A percentile compares a stretch with the other conserved stretches of the same genome.
Conservation (phyloP, 257 asterid species). For the Lithospermum erythrorhizon region DNA sequence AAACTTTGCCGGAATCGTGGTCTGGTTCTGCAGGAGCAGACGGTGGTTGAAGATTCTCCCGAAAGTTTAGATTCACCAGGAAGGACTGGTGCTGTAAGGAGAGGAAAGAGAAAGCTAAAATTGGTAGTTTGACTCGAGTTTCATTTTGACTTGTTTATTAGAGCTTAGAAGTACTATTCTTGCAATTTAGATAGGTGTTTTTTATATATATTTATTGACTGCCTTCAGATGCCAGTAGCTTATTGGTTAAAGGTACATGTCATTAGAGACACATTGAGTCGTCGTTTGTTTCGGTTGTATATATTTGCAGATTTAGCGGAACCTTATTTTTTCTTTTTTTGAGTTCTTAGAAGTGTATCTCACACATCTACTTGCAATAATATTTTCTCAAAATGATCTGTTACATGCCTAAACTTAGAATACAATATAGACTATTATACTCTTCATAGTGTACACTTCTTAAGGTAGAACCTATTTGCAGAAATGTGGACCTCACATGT, state of each 20-base stretch:
- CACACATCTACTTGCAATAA: too few species aligned
- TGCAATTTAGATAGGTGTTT: background rate
- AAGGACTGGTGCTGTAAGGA: conserved; percentile 47
- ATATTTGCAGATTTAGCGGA: too few species aligned
- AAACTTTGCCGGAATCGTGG: conserved; percentile 83
- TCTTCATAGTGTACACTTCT: too few species aligned
- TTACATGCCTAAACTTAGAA: too few species aligned
- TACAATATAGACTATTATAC: too few species aligned
- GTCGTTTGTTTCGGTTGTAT: too few species aligned
- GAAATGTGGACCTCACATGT: too few species aligned
- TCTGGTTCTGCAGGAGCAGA: conserved; percentile 71
- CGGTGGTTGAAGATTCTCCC: conserved; percentile 73
- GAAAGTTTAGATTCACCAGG: conserved; percentile 37
- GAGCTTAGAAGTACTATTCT: background rate
- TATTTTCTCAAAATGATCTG: too few species aligned
- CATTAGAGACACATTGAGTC: too few species aligned
- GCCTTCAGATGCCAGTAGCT: conserved; percentile 14
- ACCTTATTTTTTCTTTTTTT: too few species aligned
- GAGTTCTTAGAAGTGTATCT: too few species aligned
- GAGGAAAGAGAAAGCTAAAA: conserved; percentile 50
- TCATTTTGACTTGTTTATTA: background rate
- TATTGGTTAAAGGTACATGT: conserved; percentile 13
- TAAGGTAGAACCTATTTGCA: too few species aligned
- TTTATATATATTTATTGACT: background rate
- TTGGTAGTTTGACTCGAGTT: conserved; percentile 1